Base-by-base conservation (phyloP, 2,329 filamentous ascomycete genomes). In the Cladosporium sp. region DNA sequence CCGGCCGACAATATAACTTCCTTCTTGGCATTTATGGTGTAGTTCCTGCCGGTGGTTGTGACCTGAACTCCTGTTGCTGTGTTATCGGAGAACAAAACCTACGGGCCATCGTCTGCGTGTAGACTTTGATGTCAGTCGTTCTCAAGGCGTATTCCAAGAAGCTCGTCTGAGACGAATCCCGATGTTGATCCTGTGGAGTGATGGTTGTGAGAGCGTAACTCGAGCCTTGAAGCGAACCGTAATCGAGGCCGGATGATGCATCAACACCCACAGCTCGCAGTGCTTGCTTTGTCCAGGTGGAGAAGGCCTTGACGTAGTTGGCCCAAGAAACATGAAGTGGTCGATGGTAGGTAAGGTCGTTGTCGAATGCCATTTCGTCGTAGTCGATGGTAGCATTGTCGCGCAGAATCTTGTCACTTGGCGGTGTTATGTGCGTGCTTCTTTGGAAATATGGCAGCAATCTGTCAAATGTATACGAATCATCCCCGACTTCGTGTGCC, bases 391-490 rank as follows among this genome's bases (percentile, higher is more conserved):
- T 61, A 29, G 23, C 57, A 11, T 61, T 61, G 2, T 49, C 57
- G 57, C 57, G 57, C 23, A 61, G 28, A 18, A 37, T 49, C 23
- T 46, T 40, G 37, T 61, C 18, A 11, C 46, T 46, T 10, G 57
- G 37, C n/a, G n/a, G 26, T 7, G 35, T 61, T 6, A 61, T 31
- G n/a, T 61, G 28, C 5, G 57, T 49, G 44, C 57, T 61, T 16
- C 57, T 37, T 12, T 61, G 57, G 37, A 61, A 61, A 29, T 49
- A 61, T 0, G 55, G 55, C 52, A 75, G 70, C 26, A 79, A 40
- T 12, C 62, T 70, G 5, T 73, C 72, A 70, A 75, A 77, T 65
- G 76, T 78, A 76, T 83, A 86, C 12, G 69, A 69, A 1, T 62
- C 44, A 50, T 73, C 73, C 14, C 72, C 74, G 4, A 75, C 52